Evolutionary conservation across 331 rosid species (phyloP).

Genomic region (Spiraea crenata): DNA sequence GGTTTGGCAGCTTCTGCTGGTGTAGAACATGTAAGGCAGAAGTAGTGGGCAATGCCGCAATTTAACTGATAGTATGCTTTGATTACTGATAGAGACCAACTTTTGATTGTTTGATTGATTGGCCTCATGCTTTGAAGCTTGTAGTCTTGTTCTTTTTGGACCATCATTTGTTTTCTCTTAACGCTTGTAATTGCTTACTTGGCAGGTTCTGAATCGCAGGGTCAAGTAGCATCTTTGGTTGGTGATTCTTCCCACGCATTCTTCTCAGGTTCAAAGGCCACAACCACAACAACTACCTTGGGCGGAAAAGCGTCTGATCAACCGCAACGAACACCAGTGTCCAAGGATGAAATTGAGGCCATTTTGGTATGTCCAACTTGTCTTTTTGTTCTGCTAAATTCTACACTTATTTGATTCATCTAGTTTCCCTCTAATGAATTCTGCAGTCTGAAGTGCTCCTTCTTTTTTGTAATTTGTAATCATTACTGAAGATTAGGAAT

Average conservation of each 20-base stretch:
- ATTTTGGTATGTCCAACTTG: constrained; percentile 62
- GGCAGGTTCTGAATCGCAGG: constrained; percentile 57
- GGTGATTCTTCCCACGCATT: constrained; percentile 34
- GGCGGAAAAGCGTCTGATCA: constrained; percentile 97
- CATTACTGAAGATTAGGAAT: neutral
- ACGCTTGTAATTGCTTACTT: neutral
- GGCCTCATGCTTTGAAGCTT: neutral
- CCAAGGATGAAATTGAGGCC: constrained; percentile 89
- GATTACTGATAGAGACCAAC: neutral
- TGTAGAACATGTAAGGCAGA: neutral
- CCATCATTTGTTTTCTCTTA: neutral
- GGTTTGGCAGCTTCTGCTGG: neutral
- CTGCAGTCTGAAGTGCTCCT: neutral
- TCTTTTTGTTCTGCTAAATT: neutral
- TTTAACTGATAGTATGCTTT: neutral
- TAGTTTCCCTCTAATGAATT: constrained; percentile 1
- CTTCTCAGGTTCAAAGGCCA: constrained; percentile 51
- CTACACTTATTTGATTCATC: constrained; percentile 6
- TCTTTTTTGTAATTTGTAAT: neutral
- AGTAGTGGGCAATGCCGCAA: neutral
- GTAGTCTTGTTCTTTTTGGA: neutral
- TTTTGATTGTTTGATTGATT: neutral
- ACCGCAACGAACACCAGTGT: constrained; percentile 81
- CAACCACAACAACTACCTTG: constrained; percentile 36
- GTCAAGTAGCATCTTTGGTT: constrained; percentile 37